A percentile compares a stretch with the other conserved stretches of the same genome.
These are phyloP conservation scores for Hypoxylon fragiforme DNA, from an alignment of 495 filamentous ascomycete genomes.

Conservation along the genomic window DNA sequence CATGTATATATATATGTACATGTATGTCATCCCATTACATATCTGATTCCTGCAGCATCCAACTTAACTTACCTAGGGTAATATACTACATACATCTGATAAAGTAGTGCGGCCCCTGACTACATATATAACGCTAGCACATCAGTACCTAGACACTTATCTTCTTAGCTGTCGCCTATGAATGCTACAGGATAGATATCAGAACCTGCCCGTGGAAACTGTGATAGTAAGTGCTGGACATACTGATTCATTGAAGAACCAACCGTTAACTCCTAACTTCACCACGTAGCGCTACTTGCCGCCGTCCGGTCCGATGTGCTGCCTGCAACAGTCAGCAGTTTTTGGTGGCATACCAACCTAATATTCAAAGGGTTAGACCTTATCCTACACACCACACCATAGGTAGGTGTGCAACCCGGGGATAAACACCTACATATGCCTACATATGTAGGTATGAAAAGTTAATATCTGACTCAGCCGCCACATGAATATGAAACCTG, in stretches of 20 bases:
- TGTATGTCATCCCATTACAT: background rate
- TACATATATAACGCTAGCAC: background rate
- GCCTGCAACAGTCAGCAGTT: conserved; percentile 1
- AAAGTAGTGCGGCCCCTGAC: no score
- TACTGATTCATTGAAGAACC: background rate
- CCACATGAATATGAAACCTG: no score
- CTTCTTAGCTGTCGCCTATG: no score
- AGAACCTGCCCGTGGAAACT: background rate
- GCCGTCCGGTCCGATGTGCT: conserved; percentile 5
- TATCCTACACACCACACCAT: no score
- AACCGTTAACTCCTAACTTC: background rate
- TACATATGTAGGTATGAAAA: no score
- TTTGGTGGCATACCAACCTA: background rate
- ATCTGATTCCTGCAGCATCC: conserved; percentile 9
- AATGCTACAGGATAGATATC: background rate
- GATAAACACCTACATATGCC: no score
- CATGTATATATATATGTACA: no score
- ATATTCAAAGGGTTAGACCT: no score
- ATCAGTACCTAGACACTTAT: background rate
- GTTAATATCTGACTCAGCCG: no score
- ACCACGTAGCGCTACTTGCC: background rate
- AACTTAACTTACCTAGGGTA: no score
- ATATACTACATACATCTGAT: no score
- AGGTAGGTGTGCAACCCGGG: no score
- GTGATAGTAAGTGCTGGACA: background rate